Evolutionary conservation across 2,329 filamentous ascomycete genomes (phyloP).

Genomic region (Alternaria tenuissima): DNA sequence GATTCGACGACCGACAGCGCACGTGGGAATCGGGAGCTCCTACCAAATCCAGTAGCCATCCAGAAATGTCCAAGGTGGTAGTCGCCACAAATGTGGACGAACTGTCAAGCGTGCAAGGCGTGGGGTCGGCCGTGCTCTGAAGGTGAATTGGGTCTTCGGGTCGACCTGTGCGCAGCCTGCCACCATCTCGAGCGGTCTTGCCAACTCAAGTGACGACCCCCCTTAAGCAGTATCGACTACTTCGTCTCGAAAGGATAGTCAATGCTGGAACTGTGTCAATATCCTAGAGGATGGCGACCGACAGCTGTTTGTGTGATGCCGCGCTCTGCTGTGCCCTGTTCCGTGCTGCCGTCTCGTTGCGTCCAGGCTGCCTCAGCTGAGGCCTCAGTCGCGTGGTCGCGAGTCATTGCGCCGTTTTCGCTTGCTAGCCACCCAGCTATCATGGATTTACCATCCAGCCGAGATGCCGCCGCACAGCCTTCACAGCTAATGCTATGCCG

Average conservation of each 20-base stretch:
- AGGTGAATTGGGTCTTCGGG: conserved; percentile 13
- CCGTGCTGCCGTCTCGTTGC: conserved; percentile 11
- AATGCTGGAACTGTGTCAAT: not conserved
- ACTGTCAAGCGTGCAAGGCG: conserved; percentile 12
- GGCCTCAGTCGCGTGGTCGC: conserved; percentile 2
- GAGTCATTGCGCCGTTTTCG: conserved; percentile 18
- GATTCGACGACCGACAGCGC: not conserved
- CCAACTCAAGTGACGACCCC: not conserved
- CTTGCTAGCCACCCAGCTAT: not conserved
- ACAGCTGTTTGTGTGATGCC: conserved; percentile 4
- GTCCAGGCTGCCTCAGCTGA: conserved; percentile 14
- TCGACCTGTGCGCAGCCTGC: conserved; percentile 10
- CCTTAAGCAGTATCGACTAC: not conserved
- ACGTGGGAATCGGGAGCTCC: conserved; percentile 19
- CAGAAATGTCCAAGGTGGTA: conserved; percentile 29
- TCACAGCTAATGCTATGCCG: conserved; percentile 13
- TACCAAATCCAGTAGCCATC: conserved; percentile 29
- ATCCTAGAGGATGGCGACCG: not conserved
- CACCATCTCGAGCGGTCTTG: not conserved
- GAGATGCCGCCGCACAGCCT: conserved; percentile 10
- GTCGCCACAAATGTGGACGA: conserved; percentile 18
- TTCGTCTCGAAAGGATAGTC: not conserved
- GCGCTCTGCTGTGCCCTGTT: not conserved
- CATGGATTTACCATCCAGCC: conserved; percentile 1
- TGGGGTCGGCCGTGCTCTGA: conserved; percentile 11